A percentile compares a stretch with the other conserved stretches of the same genome.
These are phyloP conservation scores for Thuja plicata DNA, from an alignment of 83 land plant species.

Conservation along the genomic window DNA sequence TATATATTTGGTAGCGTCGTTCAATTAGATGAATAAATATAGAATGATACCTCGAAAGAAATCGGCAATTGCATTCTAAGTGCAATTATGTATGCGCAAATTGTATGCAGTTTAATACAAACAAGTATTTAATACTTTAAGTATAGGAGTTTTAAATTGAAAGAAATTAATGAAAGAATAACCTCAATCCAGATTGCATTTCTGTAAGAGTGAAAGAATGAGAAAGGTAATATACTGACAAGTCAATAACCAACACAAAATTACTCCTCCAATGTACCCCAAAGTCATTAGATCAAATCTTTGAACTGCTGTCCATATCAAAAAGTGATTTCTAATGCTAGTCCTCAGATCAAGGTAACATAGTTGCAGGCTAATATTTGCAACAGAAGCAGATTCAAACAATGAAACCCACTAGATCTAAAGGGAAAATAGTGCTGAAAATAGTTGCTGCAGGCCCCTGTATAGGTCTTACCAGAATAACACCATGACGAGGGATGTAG, in stretches of 20 bases:
- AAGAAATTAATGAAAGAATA: neutral
- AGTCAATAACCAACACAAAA: too few relatives aligned
- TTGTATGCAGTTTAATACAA: neutral
- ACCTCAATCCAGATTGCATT: neutral
- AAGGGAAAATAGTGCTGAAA: neutral
- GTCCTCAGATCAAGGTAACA: neutral
- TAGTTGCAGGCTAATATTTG: neutral
- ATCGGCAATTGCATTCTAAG: neutral
- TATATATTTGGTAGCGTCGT: neutral
- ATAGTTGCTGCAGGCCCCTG: neutral
- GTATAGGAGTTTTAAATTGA: neutral
- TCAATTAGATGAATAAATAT: neutral
- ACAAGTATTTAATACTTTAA: neutral
- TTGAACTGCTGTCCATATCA: neutral
- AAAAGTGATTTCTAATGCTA: neutral
- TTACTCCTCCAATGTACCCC: too few relatives aligned
- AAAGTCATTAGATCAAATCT: too few relatives aligned
- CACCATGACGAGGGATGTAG: neutral
- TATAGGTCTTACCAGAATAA: neutral
- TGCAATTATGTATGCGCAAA: neutral
- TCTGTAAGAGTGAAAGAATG: neutral
- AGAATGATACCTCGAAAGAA: neutral
- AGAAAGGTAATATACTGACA: too few relatives aligned
- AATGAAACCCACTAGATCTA: neutral
- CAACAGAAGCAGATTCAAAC: neutral